These are phyloP conservation scores for Aspergillus asperescens DNA, from an alignment of 495 filamentous ascomycete genomes.

Conservation along the genomic window DNA sequence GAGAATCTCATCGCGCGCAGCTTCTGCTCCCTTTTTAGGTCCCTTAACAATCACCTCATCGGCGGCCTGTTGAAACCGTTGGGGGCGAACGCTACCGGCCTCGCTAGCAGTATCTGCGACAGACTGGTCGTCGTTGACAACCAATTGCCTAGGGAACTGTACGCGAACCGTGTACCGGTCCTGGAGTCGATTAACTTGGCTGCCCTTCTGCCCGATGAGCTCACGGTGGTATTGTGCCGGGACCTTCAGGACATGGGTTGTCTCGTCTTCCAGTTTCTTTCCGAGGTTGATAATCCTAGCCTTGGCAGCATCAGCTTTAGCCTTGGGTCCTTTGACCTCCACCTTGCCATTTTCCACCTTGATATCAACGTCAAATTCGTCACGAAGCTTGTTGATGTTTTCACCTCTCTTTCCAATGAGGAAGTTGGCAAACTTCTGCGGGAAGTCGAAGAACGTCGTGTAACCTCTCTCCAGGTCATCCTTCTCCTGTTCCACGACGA, in stretches of 20 bases:
- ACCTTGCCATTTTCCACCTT: constrained; percentile 72
- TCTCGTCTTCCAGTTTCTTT: constrained; percentile 81
- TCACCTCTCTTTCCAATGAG: constrained; percentile 89
- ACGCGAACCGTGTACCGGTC: constrained; percentile 87
- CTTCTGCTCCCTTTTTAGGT: constrained; percentile 83
- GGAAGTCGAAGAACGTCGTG: constrained; percentile 81
- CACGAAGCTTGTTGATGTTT: constrained; percentile 91
- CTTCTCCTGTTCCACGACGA: constrained; percentile 76
- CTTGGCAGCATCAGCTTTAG: constrained; percentile 78
- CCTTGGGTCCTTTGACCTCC: constrained; percentile 65
- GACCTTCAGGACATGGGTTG: constrained; percentile 78
- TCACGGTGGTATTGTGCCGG: constrained; percentile 82
- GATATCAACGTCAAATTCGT: constrained; percentile 96
- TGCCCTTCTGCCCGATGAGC: constrained; percentile 60
- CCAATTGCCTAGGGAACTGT: constrained; percentile 78
- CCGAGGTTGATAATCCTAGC: constrained; percentile 66
- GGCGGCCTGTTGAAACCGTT: constrained; percentile 63
- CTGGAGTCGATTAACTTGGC: constrained; percentile 64
- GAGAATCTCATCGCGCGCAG: constrained; percentile 82
- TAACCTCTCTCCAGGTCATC: constrained; percentile 87
- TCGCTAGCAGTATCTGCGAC: constrained; percentile 67
- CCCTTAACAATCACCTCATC: constrained; percentile 92
- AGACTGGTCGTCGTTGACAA: constrained; percentile 62
- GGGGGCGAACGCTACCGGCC: constrained; percentile 51
- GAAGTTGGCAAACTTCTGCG: constrained; percentile 87